A percentile compares a stretch with the other conserved stretches of the same genome.
These are phyloP conservation scores for Fimicolochytrium jonesii DNA, from an alignment of 192 early-diverging fungal genomes.

Conservation along the genomic window DNA sequence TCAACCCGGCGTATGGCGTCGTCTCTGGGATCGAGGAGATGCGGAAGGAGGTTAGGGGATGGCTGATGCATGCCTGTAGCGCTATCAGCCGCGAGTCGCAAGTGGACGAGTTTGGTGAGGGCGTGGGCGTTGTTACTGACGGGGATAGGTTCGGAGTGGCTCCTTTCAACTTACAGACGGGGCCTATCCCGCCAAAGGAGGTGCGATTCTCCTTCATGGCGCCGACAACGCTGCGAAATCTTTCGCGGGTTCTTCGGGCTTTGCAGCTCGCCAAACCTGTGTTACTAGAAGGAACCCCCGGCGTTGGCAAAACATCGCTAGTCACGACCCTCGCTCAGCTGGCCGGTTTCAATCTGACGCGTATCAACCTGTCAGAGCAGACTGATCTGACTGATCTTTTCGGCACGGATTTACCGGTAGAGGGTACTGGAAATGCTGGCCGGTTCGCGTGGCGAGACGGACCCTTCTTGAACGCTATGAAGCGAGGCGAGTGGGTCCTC, in stretches of 20 bases:
- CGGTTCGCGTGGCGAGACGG: conserved; percentile 98
- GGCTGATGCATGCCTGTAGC: conserved; percentile 7
- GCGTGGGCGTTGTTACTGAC: conserved; percentile 7
- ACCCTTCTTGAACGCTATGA: conserved; percentile 94
- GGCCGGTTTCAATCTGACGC: conserved; percentile 79
- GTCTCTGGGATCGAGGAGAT: conserved; percentile 15
- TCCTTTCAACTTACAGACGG: conserved; percentile 76
- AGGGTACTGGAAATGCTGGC: conserved; percentile 69
- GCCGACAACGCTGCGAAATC: conserved; percentile 87
- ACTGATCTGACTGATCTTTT: conserved; percentile 98
- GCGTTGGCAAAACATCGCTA: conserved; percentile 94
- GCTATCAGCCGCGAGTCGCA: conserved; percentile 2
- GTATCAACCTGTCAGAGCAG: conserved; percentile 98
- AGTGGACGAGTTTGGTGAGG: conserved; percentile 8
- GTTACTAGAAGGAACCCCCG: conserved; percentile 93
- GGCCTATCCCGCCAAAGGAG: conserved; percentile 42
- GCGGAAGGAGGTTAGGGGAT: conserved; percentile 1
- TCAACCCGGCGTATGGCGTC: conserved; percentile 59
- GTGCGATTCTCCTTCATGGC: conserved; percentile 81
- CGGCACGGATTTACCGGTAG: conserved; percentile 94
- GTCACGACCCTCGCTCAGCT: conserved; percentile 74
- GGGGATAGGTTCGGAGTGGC: conserved; percentile 60
- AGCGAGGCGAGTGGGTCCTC: conserved; percentile 93
- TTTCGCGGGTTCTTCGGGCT: conserved; percentile 78
- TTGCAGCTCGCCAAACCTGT: conserved; percentile 90